Evolutionary conservation across 768 basidiomycete species (phyloP).

Genomic region (Boletus edulis): DNA sequence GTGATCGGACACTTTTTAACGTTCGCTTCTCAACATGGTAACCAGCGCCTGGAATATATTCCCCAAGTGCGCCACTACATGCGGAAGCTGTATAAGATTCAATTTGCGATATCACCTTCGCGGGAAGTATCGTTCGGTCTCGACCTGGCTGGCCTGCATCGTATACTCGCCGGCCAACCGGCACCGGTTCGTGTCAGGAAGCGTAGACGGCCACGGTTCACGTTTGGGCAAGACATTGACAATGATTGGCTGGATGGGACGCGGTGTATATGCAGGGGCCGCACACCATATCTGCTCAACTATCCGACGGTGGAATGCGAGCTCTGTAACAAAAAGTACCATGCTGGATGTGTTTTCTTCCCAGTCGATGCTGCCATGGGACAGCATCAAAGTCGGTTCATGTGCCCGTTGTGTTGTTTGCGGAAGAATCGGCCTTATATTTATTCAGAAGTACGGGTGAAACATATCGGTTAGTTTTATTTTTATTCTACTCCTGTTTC

Average conservation of each 20-base stretch:
- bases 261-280: conserved; percentile 77
- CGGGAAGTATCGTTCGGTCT: conserved; percentile 80
- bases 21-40: conserved; percentile 63
- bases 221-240: conserved; percentile 76
- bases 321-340: conserved; percentile 62
- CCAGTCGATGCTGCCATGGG: conserved; percentile 42
- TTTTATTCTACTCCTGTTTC: not conserved
- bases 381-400: conserved; percentile 43
- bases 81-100: conserved; percentile 87
- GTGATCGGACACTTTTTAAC: conserved; percentile 80
- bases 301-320: conserved; percentile 69
- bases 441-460: conserved; percentile 75
- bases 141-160: conserved; percentile 79
- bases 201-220: conserved; percentile 60
- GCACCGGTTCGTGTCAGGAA: conserved; percentile 47
- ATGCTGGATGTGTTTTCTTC: conserved; percentile 75
- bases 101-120: conserved; percentile 83
- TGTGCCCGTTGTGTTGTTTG: conserved; percentile 76
- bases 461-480: conserved; percentile 50
- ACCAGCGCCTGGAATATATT: conserved; percentile 75
- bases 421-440: conserved; percentile 70
- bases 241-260: conserved; percentile 72
- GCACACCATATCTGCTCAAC: conserved; percentile 55
- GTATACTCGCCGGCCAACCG: conserved; percentile 72
- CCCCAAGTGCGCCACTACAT: conserved; percentile 86